Percentiles rank a stretch among this genome's conserved stretches.
Evolutionary conservation across 2,329 filamentous ascomycete species (phyloP).

Genomic region (Paecilomyces variotii): DNA sequence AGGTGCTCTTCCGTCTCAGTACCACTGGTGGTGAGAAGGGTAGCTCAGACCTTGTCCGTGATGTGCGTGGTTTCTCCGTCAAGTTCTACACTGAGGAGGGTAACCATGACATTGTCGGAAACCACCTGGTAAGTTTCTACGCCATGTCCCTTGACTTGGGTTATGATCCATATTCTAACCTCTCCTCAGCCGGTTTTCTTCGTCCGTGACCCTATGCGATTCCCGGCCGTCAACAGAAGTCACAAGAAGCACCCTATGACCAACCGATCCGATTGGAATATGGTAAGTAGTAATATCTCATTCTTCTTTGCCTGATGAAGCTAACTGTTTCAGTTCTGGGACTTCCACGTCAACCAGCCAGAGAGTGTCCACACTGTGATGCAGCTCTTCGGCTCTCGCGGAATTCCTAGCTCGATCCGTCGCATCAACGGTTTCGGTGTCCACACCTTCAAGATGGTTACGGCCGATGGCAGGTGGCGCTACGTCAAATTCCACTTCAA

Average conservation of each 20-base stretch:
- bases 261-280: neutral
- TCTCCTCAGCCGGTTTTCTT: neutral
- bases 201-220: neutral
- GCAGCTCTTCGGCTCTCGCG: slow-evolving; percentile 54
- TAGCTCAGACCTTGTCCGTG: slow-evolving; percentile 41
- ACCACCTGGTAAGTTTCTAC: neutral
- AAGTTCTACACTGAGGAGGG: slow-evolving; percentile 48
- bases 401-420: slow-evolving; percentile 29
- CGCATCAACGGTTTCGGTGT: slow-evolving; percentile 48
- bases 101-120: slow-evolving; percentile 12
- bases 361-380: slow-evolving; percentile 55
- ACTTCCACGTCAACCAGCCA: slow-evolving; percentile 48
- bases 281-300: slow-evolving; percentile 12
- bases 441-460: slow-evolving; percentile 24
- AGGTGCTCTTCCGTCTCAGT: slow-evolving; percentile 40
- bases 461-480: slow-evolving; percentile 42
- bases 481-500: slow-evolving; percentile 56
- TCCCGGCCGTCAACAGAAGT: neutral
- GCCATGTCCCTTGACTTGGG: neutral
- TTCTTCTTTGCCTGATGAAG: neutral
- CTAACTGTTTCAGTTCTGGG: slow-evolving; percentile 47
- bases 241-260: neutral
- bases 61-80: slow-evolving; percentile 43
- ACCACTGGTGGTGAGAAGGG: slow-evolving; percentile 42
- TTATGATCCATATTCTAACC: neutral